Conservation (phyloP, 2,329 filamentous ascomycete genomes). For the Metarhizium sp. region DNA sequence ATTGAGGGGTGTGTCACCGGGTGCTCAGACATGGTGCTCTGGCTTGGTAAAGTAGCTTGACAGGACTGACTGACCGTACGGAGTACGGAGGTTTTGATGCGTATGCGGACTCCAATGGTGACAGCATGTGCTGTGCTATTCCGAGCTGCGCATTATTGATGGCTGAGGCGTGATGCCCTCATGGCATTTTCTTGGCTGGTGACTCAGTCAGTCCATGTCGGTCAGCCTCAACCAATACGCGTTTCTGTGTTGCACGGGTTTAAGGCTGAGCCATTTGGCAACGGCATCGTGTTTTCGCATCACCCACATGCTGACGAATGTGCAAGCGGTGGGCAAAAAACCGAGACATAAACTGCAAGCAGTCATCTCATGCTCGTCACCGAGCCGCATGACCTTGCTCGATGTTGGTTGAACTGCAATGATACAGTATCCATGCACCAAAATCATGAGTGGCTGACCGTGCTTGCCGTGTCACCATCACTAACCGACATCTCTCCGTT, state of each 20-base stretch:
- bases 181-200: not conserved
- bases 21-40: not conserved
- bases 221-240: not conserved
- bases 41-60: too few relatives aligned
- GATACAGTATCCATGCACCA: too few relatives aligned
- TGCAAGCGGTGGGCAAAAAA: not conserved
- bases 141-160: too few relatives aligned
- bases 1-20: not conserved
- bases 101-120: too few relatives aligned
- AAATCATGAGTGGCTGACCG: too few relatives aligned
- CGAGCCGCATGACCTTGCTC: not conserved
- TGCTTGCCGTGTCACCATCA: too few relatives aligned
- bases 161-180: too few relatives aligned
- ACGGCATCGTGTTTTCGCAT: not conserved
- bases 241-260: not conserved
- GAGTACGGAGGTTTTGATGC: not conserved
- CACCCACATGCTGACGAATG: not conserved
- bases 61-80: not conserved
- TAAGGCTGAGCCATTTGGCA: not conserved
- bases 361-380: not conserved
- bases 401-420: too few relatives aligned
- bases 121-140: too few relatives aligned
- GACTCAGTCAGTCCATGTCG: not conserved
- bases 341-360: not conserved
- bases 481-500: not conserved